Conservation (phyloP, 179 eudicot species). For the Camellia oleifera region DNA sequence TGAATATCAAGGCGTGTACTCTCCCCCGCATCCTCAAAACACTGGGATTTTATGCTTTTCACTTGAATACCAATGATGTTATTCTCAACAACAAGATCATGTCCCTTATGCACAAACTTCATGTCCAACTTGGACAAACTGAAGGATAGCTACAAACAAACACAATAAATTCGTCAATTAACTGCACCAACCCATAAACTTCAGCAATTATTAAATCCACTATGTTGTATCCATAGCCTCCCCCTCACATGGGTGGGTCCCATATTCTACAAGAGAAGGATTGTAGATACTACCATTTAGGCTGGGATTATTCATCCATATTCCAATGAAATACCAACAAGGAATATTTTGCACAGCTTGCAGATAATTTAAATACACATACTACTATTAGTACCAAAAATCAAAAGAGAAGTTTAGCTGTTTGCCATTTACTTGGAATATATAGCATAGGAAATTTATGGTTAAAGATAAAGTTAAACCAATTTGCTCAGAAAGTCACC, state of each 20-base stretch:
- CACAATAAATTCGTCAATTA: constrained; percentile 16
- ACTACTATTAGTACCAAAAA: background rate
- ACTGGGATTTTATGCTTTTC: constrained; percentile 69
- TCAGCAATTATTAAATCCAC: background rate
- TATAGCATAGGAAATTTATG: background rate
- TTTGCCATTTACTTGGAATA: constrained; percentile 1
- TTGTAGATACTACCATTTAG: background rate
- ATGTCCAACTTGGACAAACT: constrained; percentile 75
- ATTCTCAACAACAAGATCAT: constrained; percentile 67
- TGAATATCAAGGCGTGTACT: constrained; percentile 87
- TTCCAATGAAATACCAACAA: background rate
- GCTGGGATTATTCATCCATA: constrained; percentile 1
- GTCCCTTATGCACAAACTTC: constrained; percentile 63
- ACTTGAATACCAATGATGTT: constrained; percentile 85
- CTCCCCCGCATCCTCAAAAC: constrained; percentile 83
- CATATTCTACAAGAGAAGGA: background rate
- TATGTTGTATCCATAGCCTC: background rate
- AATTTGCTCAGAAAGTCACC: background rate
- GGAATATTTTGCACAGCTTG: background rate
- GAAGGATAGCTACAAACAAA: constrained; percentile 56
- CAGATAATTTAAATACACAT: background rate
- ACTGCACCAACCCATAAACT: constrained; percentile 7
- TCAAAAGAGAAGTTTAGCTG: background rate
- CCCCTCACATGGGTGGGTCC: background rate
- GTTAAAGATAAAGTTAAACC: background rate